Evolutionary conservation across 2,329 filamentous ascomycete genomes (phyloP), one percentile per base, ranked within the genome.

Genomic region (Remersonia thermophila): DNA sequence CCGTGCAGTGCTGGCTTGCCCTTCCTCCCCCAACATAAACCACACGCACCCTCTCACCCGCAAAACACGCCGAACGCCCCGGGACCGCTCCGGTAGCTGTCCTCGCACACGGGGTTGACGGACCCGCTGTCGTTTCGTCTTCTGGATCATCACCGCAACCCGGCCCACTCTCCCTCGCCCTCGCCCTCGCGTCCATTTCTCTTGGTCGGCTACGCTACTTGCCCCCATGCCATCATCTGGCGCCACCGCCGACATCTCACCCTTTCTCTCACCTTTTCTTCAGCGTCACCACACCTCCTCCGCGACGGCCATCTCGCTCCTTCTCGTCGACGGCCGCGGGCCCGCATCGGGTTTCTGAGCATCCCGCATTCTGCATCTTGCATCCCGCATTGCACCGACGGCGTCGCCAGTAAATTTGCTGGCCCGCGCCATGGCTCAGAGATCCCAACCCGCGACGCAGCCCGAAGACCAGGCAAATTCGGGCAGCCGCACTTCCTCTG

Each of bases 371-470:
- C 20, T 5, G 20, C 20, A 23, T 9, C 20, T 23, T 23, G 20
- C 20, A 23, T 23, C 20, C 5, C 20, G 20, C 20, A 23, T 9
- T 23, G 5, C 5, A 9, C 9, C 20, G 20, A 9, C 20, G 20
- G 20, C 20, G 20, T 23, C 20, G 20, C 20, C 9, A 9, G 20
- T 23, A 23, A 23, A 6, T 23, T 23, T 23, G 5, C 20, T 23
- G 20, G 20, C 20, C 37, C 36, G 32, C 45, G 40, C 42, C 46
- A 57, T 54, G 52, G 46, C 50, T 63, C 46, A 60, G 59, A 48
- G 63, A 65, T 35, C 63, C 27, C 50, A 52, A 42, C 39, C 46
- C 40, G 47, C 41, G 43, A 47, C 39, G 35, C 45, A 47, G 43
- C 43, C 48, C 30, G 53, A 53, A 41, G 51, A 43, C 43, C 48